Percentiles rank a stretch among this genome's conserved stretches.
These are phyloP conservation scores for Phenoliferia sp. DNA, from an alignment of 1,284 basidiomycete species.

Conservation along the genomic window DNA sequence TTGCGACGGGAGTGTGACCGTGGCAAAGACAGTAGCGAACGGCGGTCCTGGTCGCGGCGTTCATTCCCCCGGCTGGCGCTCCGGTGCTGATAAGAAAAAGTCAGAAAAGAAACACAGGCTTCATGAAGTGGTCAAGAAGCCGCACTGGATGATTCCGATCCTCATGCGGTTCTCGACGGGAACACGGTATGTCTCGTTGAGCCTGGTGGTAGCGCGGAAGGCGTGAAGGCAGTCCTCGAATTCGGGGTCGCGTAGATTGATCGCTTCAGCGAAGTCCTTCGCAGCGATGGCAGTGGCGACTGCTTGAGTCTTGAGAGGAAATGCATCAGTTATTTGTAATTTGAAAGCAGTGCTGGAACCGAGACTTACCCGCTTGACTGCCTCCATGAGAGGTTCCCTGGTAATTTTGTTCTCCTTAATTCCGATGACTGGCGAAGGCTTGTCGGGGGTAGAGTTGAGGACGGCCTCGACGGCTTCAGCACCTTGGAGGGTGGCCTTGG, in stretches of 20 bases:
- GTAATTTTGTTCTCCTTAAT: constrained; percentile 93
- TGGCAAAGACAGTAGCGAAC: constrained; percentile 88
- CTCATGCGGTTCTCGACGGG: constrained; percentile 68
- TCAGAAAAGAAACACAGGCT: neutral
- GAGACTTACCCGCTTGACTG: constrained; percentile 68
- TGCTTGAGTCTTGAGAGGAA: constrained; percentile 62
- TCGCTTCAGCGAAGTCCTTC: constrained; percentile 81
- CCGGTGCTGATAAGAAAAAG: constrained; percentile 61
- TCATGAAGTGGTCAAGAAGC: constrained; percentile 11
- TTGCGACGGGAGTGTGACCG: constrained; percentile 83
- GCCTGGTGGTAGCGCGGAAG: constrained; percentile 66
- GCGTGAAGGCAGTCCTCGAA: constrained; percentile 82
- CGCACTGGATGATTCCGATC: constrained; percentile 88
- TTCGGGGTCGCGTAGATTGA: constrained; percentile 85
- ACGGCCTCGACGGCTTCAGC: constrained; percentile 88
- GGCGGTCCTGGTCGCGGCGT: constrained; percentile 90
- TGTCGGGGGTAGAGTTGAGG: constrained; percentile 80
- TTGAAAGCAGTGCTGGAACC: constrained; percentile 3
- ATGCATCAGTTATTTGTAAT: neutral
- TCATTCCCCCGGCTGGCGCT: constrained; percentile 97
- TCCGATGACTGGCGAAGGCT: constrained; percentile 96
- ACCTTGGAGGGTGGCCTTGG: constrained; percentile 88
- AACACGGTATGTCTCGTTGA: constrained; percentile 58
- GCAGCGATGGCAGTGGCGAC: constrained; percentile 76
- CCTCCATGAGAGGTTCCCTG: constrained; percentile 84